A percentile compares a stretch with the other conserved stretches of the same genome.
Conservation (phyloP, 768 basidiomycete species). For the Russula emetica region DNA sequence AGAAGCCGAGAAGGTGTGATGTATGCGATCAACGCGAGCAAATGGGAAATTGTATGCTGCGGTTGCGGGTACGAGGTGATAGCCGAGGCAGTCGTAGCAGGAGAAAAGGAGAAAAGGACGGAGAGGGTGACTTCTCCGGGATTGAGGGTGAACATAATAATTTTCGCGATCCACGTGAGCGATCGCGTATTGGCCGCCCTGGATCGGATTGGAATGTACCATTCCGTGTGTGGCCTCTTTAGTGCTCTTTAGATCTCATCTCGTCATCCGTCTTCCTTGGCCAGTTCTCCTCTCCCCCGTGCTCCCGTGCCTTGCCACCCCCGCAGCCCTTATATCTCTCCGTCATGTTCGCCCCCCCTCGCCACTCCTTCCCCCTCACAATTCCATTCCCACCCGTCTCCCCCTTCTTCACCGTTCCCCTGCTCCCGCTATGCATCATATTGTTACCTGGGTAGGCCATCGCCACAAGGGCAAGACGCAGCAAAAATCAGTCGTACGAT, state of each 20-base stretch:
- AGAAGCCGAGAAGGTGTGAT: background rate
- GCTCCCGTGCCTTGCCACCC: background rate
- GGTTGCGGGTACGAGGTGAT: background rate
- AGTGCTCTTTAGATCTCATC: background rate
- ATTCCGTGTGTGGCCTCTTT: background rate
- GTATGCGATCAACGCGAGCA: slow-evolving; percentile 7
- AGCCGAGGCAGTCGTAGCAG: background rate
- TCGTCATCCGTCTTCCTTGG: background rate
- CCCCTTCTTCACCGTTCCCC: background rate
- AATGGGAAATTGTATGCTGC: slow-evolving; percentile 4
- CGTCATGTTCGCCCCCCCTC: background rate
- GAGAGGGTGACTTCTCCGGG: background rate
- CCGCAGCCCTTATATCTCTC: background rate
- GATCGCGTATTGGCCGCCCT: background rate
- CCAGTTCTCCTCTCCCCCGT: background rate
- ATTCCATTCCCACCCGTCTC: background rate
- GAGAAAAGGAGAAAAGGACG: slow-evolving; percentile 1
- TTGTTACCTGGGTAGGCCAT: background rate
- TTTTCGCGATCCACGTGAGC: background rate
- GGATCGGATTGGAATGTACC: background rate
- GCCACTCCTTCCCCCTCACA: background rate
- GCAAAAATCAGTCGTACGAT: background rate
- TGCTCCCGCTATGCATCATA: background rate
- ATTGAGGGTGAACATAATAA: background rate
- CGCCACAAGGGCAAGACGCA: slow-evolving; percentile 6